Evolutionary conservation across 345 rosid genomes (phyloP).

Genomic region (Gossypium thurberi): DNA sequence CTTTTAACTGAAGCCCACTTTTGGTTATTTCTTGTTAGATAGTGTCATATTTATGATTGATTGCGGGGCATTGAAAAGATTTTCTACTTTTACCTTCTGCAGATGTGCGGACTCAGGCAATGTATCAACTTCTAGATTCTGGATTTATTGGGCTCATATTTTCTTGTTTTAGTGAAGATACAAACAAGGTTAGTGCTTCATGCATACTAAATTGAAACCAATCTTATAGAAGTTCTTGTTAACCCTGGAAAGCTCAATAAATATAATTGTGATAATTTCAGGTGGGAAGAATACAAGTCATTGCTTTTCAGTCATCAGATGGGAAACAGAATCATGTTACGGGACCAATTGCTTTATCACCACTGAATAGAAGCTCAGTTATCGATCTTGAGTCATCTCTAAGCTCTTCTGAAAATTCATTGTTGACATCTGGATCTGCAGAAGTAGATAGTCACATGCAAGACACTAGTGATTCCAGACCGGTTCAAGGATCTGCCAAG

Average conservation of each 20-base stretch:
- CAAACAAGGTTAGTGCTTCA: slow-evolving; percentile 52
- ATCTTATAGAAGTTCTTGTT: slow-evolving; percentile 11
- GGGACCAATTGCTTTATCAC: slow-evolving; percentile 42
- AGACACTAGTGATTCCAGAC: slow-evolving; percentile 70
- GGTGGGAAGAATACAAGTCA: slow-evolving; percentile 97
- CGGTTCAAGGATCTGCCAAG: slow-evolving; percentile 37
- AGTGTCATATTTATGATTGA: slow-evolving; percentile 1
- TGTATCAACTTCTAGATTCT: slow-evolving; percentile 95
- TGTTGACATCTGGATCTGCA: slow-evolving; percentile 41
- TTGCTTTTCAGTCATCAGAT: slow-evolving; percentile 94
- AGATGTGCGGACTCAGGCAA: slow-evolving; percentile 98
- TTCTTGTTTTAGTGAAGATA: slow-evolving; percentile 93
- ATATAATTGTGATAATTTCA: slow-evolving; percentile 22
- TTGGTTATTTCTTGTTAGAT: not conserved
- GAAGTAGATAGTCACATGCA: slow-evolving; percentile 39
- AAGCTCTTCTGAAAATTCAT: slow-evolving; percentile 55
- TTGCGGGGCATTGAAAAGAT: slow-evolving; percentile 11
- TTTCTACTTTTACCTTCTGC: slow-evolving; percentile 26
- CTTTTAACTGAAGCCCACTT: not conserved
- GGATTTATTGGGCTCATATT: slow-evolving; percentile 93
- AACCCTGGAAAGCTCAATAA: slow-evolving; percentile 11
- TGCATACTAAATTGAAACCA: slow-evolving; percentile 5
- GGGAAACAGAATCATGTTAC: slow-evolving; percentile 57
- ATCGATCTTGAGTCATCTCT: slow-evolving; percentile 73
- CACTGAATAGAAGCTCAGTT: slow-evolving; percentile 44